These are phyloP conservation scores for Russula brevipes DNA, from an alignment of 768 basidiomycete species.

Conservation along the genomic window DNA sequence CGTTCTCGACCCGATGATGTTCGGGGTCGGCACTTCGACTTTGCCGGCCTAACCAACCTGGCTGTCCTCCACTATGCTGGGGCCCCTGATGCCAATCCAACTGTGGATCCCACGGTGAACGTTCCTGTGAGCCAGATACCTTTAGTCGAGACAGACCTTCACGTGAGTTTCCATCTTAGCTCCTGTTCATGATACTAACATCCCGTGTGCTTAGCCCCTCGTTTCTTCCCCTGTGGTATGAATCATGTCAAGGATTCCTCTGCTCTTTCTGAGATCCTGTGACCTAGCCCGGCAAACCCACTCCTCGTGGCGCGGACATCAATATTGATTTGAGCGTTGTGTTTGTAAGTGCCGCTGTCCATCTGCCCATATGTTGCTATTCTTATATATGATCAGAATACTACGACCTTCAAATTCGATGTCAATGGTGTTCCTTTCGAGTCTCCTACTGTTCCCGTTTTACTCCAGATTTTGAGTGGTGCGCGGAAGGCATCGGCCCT, in stretches of 20 bases:
- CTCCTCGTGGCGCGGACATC: conserved; percentile 21
- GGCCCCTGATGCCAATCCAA: conserved; percentile 14
- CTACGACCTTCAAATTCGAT: background rate
- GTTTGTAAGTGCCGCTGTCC: conserved; percentile 26
- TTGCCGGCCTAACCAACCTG: background rate
- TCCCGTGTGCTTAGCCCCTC: background rate
- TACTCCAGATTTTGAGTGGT: conserved; percentile 21
- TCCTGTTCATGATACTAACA: background rate
- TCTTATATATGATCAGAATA: background rate
- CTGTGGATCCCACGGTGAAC: background rate
- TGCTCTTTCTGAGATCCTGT: background rate
- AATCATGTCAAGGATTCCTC: background rate
- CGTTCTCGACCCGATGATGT: conserved; percentile 2
- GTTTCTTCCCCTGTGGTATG: background rate
- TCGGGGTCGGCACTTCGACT: background rate
- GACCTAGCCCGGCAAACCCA: conserved; percentile 9
- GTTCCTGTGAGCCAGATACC: conserved; percentile 1
- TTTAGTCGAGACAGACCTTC: conserved; percentile 18
- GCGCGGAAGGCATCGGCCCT: background rate
- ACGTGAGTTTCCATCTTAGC: background rate
- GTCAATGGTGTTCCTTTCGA: conserved; percentile 5
- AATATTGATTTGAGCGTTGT: conserved; percentile 8
- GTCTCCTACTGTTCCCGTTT: conserved; percentile 6
- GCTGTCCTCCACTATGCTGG: conserved; percentile 24
- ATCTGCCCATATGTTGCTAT: background rate